Evolutionary conservation across 2,329 filamentous ascomycete genomes (phyloP).

Genomic region (Aspergillus sp.): DNA sequence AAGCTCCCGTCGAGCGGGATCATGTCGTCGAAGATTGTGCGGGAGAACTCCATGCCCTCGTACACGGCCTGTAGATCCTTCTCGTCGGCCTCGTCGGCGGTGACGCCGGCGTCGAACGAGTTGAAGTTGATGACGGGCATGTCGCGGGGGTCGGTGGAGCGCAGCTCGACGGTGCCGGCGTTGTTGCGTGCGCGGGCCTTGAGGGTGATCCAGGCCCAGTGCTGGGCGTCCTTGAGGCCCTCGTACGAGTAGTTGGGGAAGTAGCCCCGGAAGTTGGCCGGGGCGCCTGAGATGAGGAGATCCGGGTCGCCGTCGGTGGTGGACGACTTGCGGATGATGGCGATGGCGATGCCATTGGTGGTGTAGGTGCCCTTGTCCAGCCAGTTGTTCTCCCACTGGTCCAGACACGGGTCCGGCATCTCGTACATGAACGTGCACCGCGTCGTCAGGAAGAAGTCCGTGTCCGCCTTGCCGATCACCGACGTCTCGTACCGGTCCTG

Average conservation of each 20-base stretch:
- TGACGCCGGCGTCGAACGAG: slow-evolving; percentile 47
- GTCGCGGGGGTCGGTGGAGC: slow-evolving; percentile 61
- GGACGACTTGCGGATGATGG: slow-evolving; percentile 39
- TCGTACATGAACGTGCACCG: slow-evolving; percentile 29
- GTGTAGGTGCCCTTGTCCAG: slow-evolving; percentile 43
- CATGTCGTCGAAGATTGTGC: slow-evolving; percentile 45
- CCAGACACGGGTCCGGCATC: slow-evolving; percentile 42
- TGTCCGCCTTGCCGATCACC: slow-evolving; percentile 45
- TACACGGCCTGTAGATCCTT: slow-evolving; percentile 54
- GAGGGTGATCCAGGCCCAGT: slow-evolving; percentile 52
- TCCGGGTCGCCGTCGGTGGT: slow-evolving; percentile 49
- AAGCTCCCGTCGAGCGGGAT: slow-evolving; percentile 47
- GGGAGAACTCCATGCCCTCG: slow-evolving; percentile 56
- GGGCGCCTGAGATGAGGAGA: slow-evolving; percentile 56
- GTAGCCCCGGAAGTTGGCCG: slow-evolving; percentile 56
- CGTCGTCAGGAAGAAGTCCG: slow-evolving; percentile 32
- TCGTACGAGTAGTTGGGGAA: slow-evolving; percentile 43
- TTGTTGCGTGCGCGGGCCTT: slow-evolving; percentile 63
- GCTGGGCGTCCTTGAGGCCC: slow-evolving; percentile 37
- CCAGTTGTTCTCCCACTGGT: slow-evolving; percentile 41
- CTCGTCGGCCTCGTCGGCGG: slow-evolving; percentile 42
- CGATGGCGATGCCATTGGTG: slow-evolving; percentile 56
- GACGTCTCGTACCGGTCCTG: slow-evolving; percentile 61
- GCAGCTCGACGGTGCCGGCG: slow-evolving; percentile 61
- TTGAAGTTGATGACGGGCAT: slow-evolving; percentile 62